A percentile compares a stretch with the other conserved stretches of the same genome.
These are phyloP conservation scores for Plectosphaerella sp. DNA, from an alignment of 2,329 filamentous ascomycete species.

Conservation along the genomic window DNA sequence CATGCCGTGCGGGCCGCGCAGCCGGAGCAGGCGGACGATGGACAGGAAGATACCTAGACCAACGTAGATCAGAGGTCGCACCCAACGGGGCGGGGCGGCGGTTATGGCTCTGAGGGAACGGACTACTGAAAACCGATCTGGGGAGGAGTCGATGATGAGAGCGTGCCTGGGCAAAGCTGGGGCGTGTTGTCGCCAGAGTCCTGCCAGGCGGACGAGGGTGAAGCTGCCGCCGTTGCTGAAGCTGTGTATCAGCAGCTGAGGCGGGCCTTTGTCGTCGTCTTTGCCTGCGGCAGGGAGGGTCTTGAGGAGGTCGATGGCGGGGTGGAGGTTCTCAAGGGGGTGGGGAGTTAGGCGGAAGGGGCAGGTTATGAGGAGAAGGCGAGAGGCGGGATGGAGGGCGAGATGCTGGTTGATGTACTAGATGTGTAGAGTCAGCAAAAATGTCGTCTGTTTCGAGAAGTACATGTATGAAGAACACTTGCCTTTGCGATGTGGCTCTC, in stretches of 20 bases:
- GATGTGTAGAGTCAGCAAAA: too few relatives aligned
- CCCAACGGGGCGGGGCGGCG: slow-evolving; percentile 25
- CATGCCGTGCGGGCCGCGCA: slow-evolving; percentile 22
- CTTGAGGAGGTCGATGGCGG: slow-evolving; percentile 29
- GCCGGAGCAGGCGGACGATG: slow-evolving; percentile 19
- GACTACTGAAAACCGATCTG: slow-evolving; percentile 36
- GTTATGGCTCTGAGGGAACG: slow-evolving; percentile 34
- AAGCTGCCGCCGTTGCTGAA: slow-evolving; percentile 50
- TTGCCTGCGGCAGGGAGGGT: slow-evolving; percentile 10
- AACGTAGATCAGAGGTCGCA: slow-evolving; percentile 27
- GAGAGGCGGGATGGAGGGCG: slow-evolving; percentile 35
- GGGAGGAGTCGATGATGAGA: slow-evolving; percentile 43
- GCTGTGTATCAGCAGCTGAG: slow-evolving; percentile 39
- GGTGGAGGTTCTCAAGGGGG: slow-evolving; percentile 25
- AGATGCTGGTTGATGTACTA: slow-evolving; percentile 41
- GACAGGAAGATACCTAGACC: too few relatives aligned
- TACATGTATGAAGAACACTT: too few relatives aligned
- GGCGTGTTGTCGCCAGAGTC: slow-evolving; percentile 21
- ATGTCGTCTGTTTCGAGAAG: too few relatives aligned
- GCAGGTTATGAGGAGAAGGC: slow-evolving; percentile 42
- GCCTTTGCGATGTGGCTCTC: slow-evolving; percentile 43
- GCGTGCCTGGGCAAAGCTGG: slow-evolving; percentile 34
- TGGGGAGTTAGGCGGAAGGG: slow-evolving; percentile 29
- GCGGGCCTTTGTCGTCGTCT: slow-evolving; percentile 12
- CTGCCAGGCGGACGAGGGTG: slow-evolving; percentile 32